phyloP scores from a whole-genome alignment of 2,329 filamentous ascomycete species.

The Alternaria dauci region DNA sequence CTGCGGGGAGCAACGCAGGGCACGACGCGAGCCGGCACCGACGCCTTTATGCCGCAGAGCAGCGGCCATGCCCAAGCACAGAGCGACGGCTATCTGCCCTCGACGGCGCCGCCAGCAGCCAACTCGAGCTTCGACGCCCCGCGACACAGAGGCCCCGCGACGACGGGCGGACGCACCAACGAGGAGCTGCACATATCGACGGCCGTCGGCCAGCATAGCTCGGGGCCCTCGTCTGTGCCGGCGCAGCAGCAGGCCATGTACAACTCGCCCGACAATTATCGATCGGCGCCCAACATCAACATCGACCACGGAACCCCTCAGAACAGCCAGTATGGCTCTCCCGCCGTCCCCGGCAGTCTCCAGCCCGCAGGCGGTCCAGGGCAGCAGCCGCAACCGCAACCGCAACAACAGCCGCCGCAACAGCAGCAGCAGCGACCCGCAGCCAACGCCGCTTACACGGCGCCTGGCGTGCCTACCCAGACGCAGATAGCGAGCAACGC shows the following conservation, averaged over 20 bases:
- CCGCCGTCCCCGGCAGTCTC: conserved; percentile 66
- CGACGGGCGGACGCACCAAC: conserved; percentile 56
- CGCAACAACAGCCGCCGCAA: conserved; percentile 45
- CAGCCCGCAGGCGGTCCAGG: conserved; percentile 60
- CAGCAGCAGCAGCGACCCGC: conserved; percentile 59
- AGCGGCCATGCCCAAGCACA: conserved; percentile 36
- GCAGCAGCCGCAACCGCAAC: conserved; percentile 17
- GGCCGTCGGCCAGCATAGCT: conserved; percentile 33
- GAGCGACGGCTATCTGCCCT: conserved; percentile 26
- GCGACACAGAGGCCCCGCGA: conserved; percentile 54
- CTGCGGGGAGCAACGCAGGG: conserved; percentile 51
- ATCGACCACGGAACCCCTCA: conserved; percentile 65
- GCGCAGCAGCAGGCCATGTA: conserved; percentile 51
- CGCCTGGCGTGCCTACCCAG: conserved; percentile 66
- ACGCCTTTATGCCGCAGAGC: conserved; percentile 53
- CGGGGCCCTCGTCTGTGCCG: conserved; percentile 52
- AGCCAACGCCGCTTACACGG: conserved; percentile 64
- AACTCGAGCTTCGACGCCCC: conserved; percentile 61
- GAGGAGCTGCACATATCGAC: conserved; percentile 66
- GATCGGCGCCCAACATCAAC: conserved; percentile 63
- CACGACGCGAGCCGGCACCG: conserved; percentile 55
- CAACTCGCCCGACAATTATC: conserved; percentile 60
- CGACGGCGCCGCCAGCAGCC: conserved; percentile 45
- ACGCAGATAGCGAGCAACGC: conserved; percentile 60
- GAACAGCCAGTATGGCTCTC: conserved; percentile 55